A percentile compares a stretch with the other conserved stretches of the same genome.
Conservation (phyloP, 768 basidiomycete genomes). For the Collybia mongolica region DNA sequence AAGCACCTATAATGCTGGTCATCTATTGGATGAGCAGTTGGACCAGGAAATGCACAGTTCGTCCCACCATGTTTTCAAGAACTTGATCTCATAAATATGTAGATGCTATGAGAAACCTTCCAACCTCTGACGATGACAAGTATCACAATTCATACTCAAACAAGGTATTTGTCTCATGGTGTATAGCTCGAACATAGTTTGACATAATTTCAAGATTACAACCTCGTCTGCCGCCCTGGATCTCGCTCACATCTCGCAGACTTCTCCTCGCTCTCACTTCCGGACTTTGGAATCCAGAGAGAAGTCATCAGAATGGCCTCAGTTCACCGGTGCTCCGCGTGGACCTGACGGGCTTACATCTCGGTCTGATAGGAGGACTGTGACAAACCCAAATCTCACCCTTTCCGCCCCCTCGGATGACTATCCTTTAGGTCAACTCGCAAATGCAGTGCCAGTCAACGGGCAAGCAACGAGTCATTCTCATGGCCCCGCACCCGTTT, state of each 20-base stretch:
- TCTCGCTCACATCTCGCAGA: conserved; percentile 85
- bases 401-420: conserved; percentile 59
- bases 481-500: conserved; percentile 45
- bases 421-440: conserved; percentile 36
- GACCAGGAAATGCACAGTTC: conserved; percentile 94
- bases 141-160: conserved; percentile 59
- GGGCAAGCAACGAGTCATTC: conserved; percentile 55
- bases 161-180: conserved; percentile 47
- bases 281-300: conserved; percentile 59
- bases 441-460: conserved; percentile 60
- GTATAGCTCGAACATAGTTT: not conserved
- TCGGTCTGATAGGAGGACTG: conserved; percentile 65
- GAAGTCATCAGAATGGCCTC: conserved; percentile 92
- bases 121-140: conserved; percentile 89
- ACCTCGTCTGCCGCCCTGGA: conserved; percentile 92
- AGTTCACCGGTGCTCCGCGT: conserved; percentile 68
- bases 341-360: conserved; percentile 55
- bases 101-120: conserved; percentile 89
- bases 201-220: conserved; percentile 52
- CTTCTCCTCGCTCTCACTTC: conserved; percentile 65
- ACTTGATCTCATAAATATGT: conserved; percentile 12
- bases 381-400: conserved; percentile 72
- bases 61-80: conserved; percentile 24
- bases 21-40: conserved; percentile 91
- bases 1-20: conserved; percentile 74